phyloP scores from a whole-genome alignment of 225 moss, liverwort and hornwort species.

The Pseudisothecium myosuroides region DNA sequence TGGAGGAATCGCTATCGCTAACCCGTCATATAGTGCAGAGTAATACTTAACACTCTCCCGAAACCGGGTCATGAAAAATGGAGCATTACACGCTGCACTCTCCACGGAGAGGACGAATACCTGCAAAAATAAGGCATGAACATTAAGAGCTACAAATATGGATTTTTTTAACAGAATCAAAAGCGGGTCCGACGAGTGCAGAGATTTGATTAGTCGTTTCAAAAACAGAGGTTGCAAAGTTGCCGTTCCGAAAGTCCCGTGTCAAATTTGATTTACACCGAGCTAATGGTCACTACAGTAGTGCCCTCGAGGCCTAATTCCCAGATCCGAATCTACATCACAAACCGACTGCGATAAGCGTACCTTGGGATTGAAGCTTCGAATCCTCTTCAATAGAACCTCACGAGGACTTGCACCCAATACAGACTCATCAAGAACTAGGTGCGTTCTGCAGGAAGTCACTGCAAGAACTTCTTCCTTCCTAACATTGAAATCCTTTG shows the following conservation, averaged over 20 bases:
- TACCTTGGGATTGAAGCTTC: slow-evolving; percentile 47
- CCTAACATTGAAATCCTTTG: slow-evolving; percentile 31
- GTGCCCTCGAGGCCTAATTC: not conserved
- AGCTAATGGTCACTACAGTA: not conserved
- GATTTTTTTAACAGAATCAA: not conserved
- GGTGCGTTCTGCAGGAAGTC: slow-evolving; percentile 18
- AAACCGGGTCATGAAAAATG: slow-evolving; percentile 64
- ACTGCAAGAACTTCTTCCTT: slow-evolving; percentile 63
- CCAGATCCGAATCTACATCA: not conserved
- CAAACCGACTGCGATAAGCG: not conserved
- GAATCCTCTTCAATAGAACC: slow-evolving; percentile 44
- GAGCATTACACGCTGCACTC: slow-evolving; percentile 49
- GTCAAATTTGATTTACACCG: not conserved
- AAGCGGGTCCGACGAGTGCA: not conserved
- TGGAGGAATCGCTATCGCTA: slow-evolving; percentile 22
- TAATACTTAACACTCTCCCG: slow-evolving; percentile 55
- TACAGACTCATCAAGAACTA: slow-evolving; percentile 56
- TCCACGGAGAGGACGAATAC: slow-evolving; percentile 36
- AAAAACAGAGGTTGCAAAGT: not conserved
- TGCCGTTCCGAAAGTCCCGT: not conserved
- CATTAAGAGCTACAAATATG: not conserved
- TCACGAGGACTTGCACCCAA: slow-evolving; percentile 66
- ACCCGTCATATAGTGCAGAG: slow-evolving; percentile 31
- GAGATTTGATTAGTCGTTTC: not conserved
- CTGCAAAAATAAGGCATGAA: not conserved